Conservation (phyloP, 1,139 yeast genomes). For the Pichia sp. region DNA sequence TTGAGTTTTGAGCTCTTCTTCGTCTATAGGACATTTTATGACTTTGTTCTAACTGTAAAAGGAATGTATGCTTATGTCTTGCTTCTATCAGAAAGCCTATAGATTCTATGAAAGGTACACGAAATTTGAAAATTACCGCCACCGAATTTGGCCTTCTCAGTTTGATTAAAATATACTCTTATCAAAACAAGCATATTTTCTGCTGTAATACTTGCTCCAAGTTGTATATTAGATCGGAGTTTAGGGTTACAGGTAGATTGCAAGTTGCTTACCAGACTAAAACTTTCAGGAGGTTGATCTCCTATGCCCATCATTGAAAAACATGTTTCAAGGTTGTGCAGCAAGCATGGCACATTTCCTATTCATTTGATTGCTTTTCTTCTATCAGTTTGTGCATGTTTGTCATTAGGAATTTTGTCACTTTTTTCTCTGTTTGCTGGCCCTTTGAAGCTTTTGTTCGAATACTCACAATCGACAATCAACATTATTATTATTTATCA, state of each 20-base stretch:
- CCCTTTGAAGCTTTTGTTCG: conserved; percentile 22
- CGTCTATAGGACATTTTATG: conserved; percentile 21
- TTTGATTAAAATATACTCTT: too few relatives aligned
- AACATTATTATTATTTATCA: conserved; percentile 28
- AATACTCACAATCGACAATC: conserved; percentile 24
- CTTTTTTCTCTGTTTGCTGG: conserved; percentile 27
- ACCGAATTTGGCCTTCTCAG: too few relatives aligned
- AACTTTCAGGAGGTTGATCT: too few relatives aligned
- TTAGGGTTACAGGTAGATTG: too few relatives aligned
- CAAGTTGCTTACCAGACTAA: too few relatives aligned
- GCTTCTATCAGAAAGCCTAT: too few relatives aligned
- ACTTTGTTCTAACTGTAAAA: neutral
- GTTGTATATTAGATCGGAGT: too few relatives aligned
- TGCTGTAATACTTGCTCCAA: too few relatives aligned
- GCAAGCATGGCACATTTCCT: conserved; percentile 20
- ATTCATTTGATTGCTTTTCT: conserved; percentile 22
- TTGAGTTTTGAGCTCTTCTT: conserved; percentile 13
- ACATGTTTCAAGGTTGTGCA: conserved; percentile 8
- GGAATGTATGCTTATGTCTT: too few relatives aligned
- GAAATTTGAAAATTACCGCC: too few relatives aligned
- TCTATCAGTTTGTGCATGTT: conserved; percentile 23
- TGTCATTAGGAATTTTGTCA: conserved; percentile 26
- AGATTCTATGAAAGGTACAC: too few relatives aligned
- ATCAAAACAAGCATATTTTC: too few relatives aligned
- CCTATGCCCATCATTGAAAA: neutral